phyloP scores from a whole-genome alignment of 352 stramenopile genomes.

The Globisporangium lucens region DNA sequence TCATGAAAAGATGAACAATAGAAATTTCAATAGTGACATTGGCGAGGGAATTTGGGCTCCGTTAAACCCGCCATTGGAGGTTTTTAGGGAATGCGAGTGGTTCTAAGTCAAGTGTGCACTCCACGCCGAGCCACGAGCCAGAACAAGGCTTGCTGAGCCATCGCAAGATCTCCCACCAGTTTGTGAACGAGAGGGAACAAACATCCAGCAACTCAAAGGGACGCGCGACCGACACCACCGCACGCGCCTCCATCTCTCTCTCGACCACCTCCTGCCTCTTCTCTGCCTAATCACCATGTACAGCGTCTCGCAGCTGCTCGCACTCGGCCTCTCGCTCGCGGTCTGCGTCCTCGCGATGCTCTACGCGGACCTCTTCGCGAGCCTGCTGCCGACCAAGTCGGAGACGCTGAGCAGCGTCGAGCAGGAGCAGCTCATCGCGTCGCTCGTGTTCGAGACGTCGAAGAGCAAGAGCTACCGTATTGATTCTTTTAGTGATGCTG shows the following conservation, averaged over 20 bases:
- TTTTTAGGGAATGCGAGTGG: no score
- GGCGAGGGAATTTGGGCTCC: no score
- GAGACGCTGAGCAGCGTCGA: slow-evolving; percentile 37
- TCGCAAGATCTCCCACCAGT: background rate
- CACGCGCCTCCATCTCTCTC: background rate
- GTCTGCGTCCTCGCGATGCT: slow-evolving; percentile 49
- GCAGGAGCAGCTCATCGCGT: slow-evolving; percentile 64
- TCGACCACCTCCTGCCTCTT: background rate
- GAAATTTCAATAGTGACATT: no score
- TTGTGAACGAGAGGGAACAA: slow-evolving; percentile 3
- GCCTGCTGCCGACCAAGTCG: slow-evolving; percentile 37
- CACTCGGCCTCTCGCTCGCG: slow-evolving; percentile 47
- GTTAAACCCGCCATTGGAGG: no score
- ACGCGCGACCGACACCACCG: background rate
- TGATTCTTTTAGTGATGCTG: slow-evolving; percentile 7
- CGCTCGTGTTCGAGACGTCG: slow-evolving; percentile 55
- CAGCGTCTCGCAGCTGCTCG: slow-evolving; percentile 57
- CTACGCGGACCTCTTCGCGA: slow-evolving; percentile 57
- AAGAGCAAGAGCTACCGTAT: slow-evolving; percentile 22
- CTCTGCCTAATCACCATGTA: slow-evolving; percentile 32
- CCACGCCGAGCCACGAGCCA: no score
- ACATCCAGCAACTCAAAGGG: slow-evolving; percentile 7
- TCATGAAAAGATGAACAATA: no score
- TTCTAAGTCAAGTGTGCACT: no score
- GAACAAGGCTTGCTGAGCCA: no score